These are phyloP conservation scores for Pyronema omphalodes DNA, from an alignment of 495 filamentous ascomycete species.

Conservation along the genomic window DNA sequence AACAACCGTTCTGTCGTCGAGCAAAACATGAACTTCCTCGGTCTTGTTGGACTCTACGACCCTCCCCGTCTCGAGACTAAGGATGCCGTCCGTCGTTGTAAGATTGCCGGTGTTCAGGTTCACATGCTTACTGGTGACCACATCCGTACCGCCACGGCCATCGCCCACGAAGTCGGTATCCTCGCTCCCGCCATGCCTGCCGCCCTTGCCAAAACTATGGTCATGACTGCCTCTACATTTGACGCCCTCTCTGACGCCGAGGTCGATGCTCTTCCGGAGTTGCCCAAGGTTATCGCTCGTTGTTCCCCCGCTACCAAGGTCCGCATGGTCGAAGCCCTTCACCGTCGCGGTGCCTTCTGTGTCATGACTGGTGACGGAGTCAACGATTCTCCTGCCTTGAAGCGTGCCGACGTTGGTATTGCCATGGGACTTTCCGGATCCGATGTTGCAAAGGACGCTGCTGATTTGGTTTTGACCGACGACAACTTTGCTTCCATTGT, in stretches of 20 bases:
- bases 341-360: conserved; percentile 45
- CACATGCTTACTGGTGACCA: conserved; percentile 53
- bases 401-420: conserved; percentile 68
- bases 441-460: conserved; percentile 76
- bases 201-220: conserved; percentile 27
- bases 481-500: conserved; percentile 77
- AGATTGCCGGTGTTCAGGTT: conserved; percentile 37
- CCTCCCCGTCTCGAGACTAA: conserved; percentile 52
- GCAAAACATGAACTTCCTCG: conserved; percentile 40
- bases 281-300: conserved; percentile 52
- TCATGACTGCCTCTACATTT: conserved; percentile 54
- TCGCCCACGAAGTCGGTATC: conserved; percentile 36
- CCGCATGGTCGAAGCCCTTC: conserved; percentile 59
- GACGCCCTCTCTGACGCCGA: conserved; percentile 44
- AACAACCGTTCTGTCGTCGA: conserved; percentile 35
- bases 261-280: conserved; percentile 44
- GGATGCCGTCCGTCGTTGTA: conserved; percentile 33
- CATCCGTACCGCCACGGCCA: conserved; percentile 42
- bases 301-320: conserved; percentile 58
- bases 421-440: conserved; percentile 62
- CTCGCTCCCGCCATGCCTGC: conserved; percentile 20
- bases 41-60: conserved; percentile 55
- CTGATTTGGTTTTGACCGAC: conserved; percentile 61
- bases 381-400: conserved; percentile 68
- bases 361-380: conserved; percentile 85